Percentiles rank a stretch among this genome's conserved stretches.
These are phyloP conservation scores for Strobilomyces confusus DNA, from an alignment of 768 basidiomycete genomes.

Conservation along the genomic window DNA sequence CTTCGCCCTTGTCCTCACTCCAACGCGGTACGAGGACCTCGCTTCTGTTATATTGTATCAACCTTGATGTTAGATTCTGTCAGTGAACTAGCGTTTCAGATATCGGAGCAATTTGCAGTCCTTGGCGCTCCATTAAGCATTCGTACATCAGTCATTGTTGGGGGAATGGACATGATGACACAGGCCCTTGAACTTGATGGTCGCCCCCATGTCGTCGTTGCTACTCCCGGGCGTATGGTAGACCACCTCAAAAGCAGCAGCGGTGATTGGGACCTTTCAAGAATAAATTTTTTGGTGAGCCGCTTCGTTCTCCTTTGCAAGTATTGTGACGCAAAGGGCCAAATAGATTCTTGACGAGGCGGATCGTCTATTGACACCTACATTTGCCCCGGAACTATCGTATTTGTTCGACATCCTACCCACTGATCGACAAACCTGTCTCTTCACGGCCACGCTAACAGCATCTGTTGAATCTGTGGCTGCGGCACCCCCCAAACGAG, in stretches of 20 bases:
- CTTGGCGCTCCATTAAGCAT: conserved; percentile 79
- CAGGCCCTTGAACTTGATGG: conserved; percentile 85
- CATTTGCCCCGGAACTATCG: conserved; percentile 82
- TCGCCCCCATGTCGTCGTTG: conserved; percentile 90
- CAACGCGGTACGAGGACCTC: conserved; percentile 67
- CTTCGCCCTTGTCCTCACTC: conserved; percentile 89
- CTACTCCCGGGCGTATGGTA: conserved; percentile 92
- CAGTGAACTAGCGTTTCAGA: conserved; percentile 96
- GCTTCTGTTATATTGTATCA: neutral
- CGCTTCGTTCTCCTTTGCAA: neutral
- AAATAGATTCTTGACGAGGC: conserved; percentile 91
- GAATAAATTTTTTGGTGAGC: conserved; percentile 80
- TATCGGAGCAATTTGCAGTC: conserved; percentile 93
- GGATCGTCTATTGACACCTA: conserved; percentile 84
- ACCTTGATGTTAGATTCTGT: neutral
- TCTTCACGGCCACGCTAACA: conserved; percentile 95
- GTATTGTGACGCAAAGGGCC: neutral
- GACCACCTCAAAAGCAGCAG: conserved; percentile 80
- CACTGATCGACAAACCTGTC: conserved; percentile 85
- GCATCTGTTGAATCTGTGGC: conserved; percentile 78
- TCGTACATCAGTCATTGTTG: conserved; percentile 85
- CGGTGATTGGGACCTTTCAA: conserved; percentile 75
- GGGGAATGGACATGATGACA: conserved; percentile 97
- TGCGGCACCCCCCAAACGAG: conserved; percentile 64
- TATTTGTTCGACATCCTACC: conserved; percentile 77